Evolutionary conservation across 2,329 filamentous ascomycete species (phyloP).

Genomic region (Blastomyces silverae): DNA sequence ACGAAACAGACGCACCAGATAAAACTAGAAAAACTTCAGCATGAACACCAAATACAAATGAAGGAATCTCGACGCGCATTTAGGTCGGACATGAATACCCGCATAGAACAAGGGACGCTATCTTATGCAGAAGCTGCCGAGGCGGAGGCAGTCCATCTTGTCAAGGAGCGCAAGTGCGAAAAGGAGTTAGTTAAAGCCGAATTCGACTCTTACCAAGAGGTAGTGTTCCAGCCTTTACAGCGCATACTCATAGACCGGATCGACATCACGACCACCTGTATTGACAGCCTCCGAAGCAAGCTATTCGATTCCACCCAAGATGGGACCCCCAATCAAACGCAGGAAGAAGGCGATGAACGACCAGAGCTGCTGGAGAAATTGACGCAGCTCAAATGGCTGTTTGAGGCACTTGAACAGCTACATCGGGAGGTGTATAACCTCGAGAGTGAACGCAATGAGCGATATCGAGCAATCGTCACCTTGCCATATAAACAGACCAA

Average conservation of each 20-base stretch:
- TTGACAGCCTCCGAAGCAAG: slow-evolving; percentile 64
- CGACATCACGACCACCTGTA: slow-evolving; percentile 64
- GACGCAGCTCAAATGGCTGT: slow-evolving; percentile 93
- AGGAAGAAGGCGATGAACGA: slow-evolving; percentile 91
- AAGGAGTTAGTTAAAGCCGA: slow-evolving; percentile 70
- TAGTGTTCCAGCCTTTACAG: slow-evolving; percentile 77
- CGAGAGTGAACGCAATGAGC: slow-evolving; percentile 74
- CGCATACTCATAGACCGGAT: slow-evolving; percentile 72
- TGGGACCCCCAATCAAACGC: slow-evolving; percentile 69
- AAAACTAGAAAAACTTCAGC: slow-evolving; percentile 50
- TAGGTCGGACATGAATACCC: slow-evolving; percentile 66
- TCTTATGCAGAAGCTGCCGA: slow-evolving; percentile 75
- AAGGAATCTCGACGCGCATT: slow-evolving; percentile 59
- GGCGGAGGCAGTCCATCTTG: slow-evolving; percentile 67
- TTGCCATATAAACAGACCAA: slow-evolving; percentile 68
- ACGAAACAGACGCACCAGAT: slow-evolving; percentile 51
- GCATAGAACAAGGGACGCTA: slow-evolving; percentile 71
- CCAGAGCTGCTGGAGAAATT: slow-evolving; percentile 91
- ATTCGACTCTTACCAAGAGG: slow-evolving; percentile 76
- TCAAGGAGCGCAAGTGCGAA: slow-evolving; percentile 61
- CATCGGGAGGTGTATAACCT: slow-evolving; percentile 81
- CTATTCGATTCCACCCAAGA: slow-evolving; percentile 65
- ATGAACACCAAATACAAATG: slow-evolving; percentile 47
- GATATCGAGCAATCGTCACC: slow-evolving; percentile 77
- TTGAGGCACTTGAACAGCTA: slow-evolving; percentile 82